A percentile compares a stretch with the other conserved stretches of the same genome.
Conservation (phyloP, 306 rosid species). For the Quercus engelmannii region DNA sequence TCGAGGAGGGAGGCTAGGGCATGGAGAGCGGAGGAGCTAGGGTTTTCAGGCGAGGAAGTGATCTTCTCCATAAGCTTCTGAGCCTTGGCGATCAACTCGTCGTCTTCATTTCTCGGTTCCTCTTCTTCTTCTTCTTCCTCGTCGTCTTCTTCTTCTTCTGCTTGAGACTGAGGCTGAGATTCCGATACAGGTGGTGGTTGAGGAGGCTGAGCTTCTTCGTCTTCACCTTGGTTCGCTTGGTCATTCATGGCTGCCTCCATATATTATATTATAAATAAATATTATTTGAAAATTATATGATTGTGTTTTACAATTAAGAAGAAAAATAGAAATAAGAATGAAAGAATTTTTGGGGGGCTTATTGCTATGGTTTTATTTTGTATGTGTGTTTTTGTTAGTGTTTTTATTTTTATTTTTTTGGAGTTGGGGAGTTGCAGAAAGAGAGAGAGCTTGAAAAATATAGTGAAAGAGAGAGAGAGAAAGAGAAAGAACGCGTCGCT, state of each 20-base stretch:
- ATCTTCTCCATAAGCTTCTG: slow-evolving; percentile 78
- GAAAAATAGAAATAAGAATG: not conserved
- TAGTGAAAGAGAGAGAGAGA: too few relatives aligned
- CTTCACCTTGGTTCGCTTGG: slow-evolving; percentile 34
- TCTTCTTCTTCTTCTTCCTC: slow-evolving; percentile 49
- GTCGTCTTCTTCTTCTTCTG: slow-evolving; percentile 26
- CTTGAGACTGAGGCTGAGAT: slow-evolving; percentile 26
- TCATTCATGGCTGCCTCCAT: slow-evolving; percentile 56
- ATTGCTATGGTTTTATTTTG: not conserved
- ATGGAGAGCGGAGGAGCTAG: slow-evolving; percentile 67
- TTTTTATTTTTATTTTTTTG: not conserved
- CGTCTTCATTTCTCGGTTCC: slow-evolving; percentile 72
- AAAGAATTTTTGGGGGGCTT: not conserved
- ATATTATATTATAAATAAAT: not conserved
- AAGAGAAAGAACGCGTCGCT: too few relatives aligned
- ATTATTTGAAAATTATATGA: not conserved
- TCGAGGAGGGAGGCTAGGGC: slow-evolving; percentile 87
- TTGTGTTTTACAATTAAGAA: not conserved
- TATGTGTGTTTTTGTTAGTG: not conserved
- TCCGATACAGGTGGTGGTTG: slow-evolving; percentile 28
- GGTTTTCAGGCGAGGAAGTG: slow-evolving; percentile 70
- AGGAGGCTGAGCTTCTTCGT: not conserved
- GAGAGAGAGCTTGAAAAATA: not conserved
- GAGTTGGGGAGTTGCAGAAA: slow-evolving; percentile 12
- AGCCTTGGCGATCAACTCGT: slow-evolving; percentile 67